phyloP scores from a whole-genome alignment of 1,284 basidiomycete genomes.

The Anthracocystis panici-leucophaei region DNA sequence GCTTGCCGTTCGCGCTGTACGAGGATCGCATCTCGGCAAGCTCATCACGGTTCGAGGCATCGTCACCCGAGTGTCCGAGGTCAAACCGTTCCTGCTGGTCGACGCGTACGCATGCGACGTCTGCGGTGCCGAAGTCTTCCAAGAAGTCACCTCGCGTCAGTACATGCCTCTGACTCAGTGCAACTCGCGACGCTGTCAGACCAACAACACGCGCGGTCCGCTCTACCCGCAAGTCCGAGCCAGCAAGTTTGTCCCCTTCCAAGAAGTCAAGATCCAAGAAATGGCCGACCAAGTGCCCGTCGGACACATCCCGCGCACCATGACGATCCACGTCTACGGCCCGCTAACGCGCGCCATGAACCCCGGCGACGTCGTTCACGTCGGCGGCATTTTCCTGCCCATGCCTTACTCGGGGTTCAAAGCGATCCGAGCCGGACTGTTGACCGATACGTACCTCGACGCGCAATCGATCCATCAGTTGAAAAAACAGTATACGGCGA shows the following conservation, averaged over 20 bases:
- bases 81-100: constrained; percentile 95
- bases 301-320: constrained; percentile 97
- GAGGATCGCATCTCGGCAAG: constrained; percentile 85
- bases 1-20: constrained; percentile 91
- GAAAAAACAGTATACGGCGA: constrained; percentile 96
- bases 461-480: constrained; percentile 90
- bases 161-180: constrained; percentile 91
- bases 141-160: constrained; percentile 93
- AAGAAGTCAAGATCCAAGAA: constrained; percentile 98
- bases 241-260: constrained; percentile 96
- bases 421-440: constrained; percentile 89
- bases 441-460: constrained; percentile 98
- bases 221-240: constrained; percentile 98
- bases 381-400: constrained; percentile 90
- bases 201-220: constrained; percentile 88
- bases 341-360: constrained; percentile 89
- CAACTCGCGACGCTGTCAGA: constrained; percentile 77
- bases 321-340: constrained; percentile 95
- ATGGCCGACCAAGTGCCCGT: constrained; percentile 99
- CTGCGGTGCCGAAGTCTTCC: constrained; percentile 98
- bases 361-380: constrained; percentile 93
- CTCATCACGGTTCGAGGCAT: constrained; percentile 97
- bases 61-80: constrained; percentile 97
- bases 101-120: constrained; percentile 99
- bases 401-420: constrained; percentile 89